Conservation (phyloP, 441 rosid genomes). For the Gossypium gossypioides region DNA sequence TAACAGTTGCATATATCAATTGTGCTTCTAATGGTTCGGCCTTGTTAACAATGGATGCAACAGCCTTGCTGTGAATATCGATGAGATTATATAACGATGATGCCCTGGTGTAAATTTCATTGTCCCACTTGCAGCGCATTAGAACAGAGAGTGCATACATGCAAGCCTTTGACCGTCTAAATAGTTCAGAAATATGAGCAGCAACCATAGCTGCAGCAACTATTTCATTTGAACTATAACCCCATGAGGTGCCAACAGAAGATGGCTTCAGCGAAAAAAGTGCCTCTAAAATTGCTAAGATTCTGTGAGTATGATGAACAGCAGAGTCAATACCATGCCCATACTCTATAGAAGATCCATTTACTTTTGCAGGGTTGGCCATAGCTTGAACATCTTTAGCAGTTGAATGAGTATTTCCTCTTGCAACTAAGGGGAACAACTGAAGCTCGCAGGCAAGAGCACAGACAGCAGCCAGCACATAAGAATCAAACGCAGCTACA, state of each 20-base stretch:
- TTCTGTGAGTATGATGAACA: conserved; percentile 80
- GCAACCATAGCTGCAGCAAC: conserved; percentile 99
- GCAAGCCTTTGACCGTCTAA: conserved; percentile 88
- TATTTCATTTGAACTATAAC: conserved; percentile 91
- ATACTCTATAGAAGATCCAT: conserved; percentile 53
- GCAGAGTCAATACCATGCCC: conserved; percentile 64
- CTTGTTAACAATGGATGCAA: conserved; percentile 89
- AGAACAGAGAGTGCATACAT: conserved; percentile 75
- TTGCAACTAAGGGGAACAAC: conserved; percentile 69
- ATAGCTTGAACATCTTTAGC: conserved; percentile 26
- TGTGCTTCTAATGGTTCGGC: conserved; percentile 87
- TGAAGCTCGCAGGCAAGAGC: conserved; percentile 98
- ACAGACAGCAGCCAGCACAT: conserved; percentile 93
- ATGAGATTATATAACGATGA: conserved; percentile 92
- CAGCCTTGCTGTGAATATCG: conserved; percentile 87
- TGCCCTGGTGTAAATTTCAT: conserved; percentile 69
- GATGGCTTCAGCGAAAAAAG: conserved; percentile 92
- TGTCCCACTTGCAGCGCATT: conserved; percentile 91
- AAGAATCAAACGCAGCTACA: conserved; percentile 93
- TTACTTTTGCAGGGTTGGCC: conserved; percentile 49
- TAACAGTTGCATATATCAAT: conserved; percentile 49
- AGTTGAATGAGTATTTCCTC: conserved; percentile 41
- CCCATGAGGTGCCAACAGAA: conserved; percentile 88
- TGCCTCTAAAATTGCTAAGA: conserved; percentile 85
- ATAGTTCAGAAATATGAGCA: conserved; percentile 89